Evolutionary conservation across 257 asterid genomes (phyloP), one percentile per base, ranked within the genome.

Genomic region (Plantago major): DNA sequence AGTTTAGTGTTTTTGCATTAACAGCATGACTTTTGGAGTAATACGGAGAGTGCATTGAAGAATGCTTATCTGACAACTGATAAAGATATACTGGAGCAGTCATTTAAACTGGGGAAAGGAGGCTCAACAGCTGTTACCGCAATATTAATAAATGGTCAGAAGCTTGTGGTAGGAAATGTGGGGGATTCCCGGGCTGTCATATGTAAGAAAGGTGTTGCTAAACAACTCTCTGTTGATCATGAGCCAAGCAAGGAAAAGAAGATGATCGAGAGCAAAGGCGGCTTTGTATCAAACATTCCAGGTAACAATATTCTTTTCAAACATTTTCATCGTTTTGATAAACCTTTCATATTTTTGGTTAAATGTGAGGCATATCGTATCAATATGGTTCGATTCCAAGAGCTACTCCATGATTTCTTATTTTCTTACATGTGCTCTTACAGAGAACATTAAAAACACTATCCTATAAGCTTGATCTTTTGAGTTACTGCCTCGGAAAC

Each of bases 41-140:
- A 88, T 74, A 73, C 85, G 6, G 80, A 62, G 73, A 69, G 40
- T 44, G 98, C 95, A 8, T 72, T 83, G 5, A 81, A 73, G 67
- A 76, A 75, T 19, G 98, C 98, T 47, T 90, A 90, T 69, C 66
- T 60, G 18, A 33, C 67, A 17, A 90, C 95, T 12, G 98, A 90
- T 68, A 76, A 73, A 18, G 82, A 76, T 11, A 90, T 90, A 66
- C 55, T 90, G 59, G 95, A 86, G 71, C 86, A 82, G 71, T 72
- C 94, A 6, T 12, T 74, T 45, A 68, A 69, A 17, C 55, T 90
- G 75, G 96, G 98, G 69, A 81, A 78, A 72, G 98, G 98, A 1
- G 98, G 98, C 9, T 90, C 98, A 44, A 90, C 96, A 53, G 96
- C 98, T 9, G 96, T 90, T 43, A 90, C 98, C 3, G 96, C 96